Evolutionary conservation across 2,329 filamentous ascomycete species (phyloP), one percentile per base, ranked within the genome.

Genomic region (Chrysosphaeria jannelii): DNA sequence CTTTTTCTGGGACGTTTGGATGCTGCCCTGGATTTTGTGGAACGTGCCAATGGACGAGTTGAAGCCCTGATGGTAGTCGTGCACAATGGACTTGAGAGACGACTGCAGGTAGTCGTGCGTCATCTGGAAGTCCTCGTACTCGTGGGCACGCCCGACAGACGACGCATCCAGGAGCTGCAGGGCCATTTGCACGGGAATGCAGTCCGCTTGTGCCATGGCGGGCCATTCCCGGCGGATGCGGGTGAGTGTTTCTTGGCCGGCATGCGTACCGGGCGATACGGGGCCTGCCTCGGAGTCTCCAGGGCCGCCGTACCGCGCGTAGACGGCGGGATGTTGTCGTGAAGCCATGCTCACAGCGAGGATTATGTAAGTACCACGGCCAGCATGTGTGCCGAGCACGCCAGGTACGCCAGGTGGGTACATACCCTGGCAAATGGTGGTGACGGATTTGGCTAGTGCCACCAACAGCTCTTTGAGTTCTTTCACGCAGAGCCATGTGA

Each of bases 1-100:
- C 29, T 76, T 65, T 36, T 66, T 66, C 44, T 97, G 85, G 10
- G 78, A 90, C 23, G 62, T 54, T 36, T 81, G 72, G 32, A 97
- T 85, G 44, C 76, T 90, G 24, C 67, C 64, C 43, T 97, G 85
- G 30, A 97, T 97, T 45, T 89, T 91, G 51, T 97, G 88, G 39
- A 93, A 97, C 11, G 81, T 93, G 42, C 81, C 85, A 31, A 97
- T 93, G 23, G 81, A 91, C 43, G 76, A 90, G 47, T 93, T 97
- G 56, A 97, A 97, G 22, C 85, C 88, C 43, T 97, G 85, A 39
- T 97, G 81, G 39, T 97, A 81, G 47, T 97, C 81, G 42, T 97
- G 90, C 13, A 97, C 85, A 35, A 97, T 90, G 16, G 67, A 65
- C 44, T 90, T 91, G 27, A 97, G 53, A 7, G 81, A 79, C 35